Conservation (phyloP, 2,329 filamentous ascomycete genomes). For the Cladosporium phlei region DNA sequence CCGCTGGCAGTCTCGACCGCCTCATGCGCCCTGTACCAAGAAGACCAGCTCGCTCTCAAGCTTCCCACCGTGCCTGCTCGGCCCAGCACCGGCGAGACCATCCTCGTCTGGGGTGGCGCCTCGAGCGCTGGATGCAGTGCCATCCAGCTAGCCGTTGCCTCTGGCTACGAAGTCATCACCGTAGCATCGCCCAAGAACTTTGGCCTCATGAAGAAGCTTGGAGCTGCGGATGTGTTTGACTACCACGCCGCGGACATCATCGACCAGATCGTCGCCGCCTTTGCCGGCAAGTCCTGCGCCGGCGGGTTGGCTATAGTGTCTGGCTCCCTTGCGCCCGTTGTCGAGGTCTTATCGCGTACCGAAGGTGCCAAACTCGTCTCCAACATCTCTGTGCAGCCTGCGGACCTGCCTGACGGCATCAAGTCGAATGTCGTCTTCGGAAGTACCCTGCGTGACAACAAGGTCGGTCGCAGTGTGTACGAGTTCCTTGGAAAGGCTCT, state of each 20-base stretch:
- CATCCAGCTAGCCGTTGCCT: slow-evolving; percentile 42
- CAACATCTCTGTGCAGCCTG: too few species aligned
- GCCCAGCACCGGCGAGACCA: slow-evolving; percentile 28
- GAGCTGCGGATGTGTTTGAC: slow-evolving; percentile 43
- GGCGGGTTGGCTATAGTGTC: slow-evolving; percentile 25
- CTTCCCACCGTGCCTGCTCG: slow-evolving; percentile 11
- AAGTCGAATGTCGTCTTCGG: slow-evolving; percentile 26
- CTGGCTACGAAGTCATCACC: slow-evolving; percentile 39
- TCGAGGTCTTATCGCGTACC: slow-evolving; percentile 22
- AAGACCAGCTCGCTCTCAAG: slow-evolving; percentile 16
- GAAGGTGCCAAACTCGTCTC: slow-evolving; percentile 26
- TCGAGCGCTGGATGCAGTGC: slow-evolving; percentile 44
- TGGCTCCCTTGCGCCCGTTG: slow-evolving; percentile 18
- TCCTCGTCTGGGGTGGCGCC: slow-evolving; percentile 51
- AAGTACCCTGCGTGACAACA: slow-evolving; percentile 26
- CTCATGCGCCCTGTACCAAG: slow-evolving; percentile 19
- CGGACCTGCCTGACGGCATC: slow-evolving; percentile 28
- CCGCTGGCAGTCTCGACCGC: slow-evolving; percentile 22
- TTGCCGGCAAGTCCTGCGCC: slow-evolving; percentile 29
- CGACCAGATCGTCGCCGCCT: slow-evolving; percentile 27
- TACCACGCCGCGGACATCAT: slow-evolving; percentile 27
- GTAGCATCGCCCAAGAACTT: slow-evolving; percentile 43
- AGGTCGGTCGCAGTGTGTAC: slow-evolving; percentile 33
- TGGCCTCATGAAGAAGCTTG: slow-evolving; percentile 41
- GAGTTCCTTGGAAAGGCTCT: slow-evolving; percentile 29